Conservation (phyloP, 805 yeast species). For the Yarrowia hollandica region DNA sequence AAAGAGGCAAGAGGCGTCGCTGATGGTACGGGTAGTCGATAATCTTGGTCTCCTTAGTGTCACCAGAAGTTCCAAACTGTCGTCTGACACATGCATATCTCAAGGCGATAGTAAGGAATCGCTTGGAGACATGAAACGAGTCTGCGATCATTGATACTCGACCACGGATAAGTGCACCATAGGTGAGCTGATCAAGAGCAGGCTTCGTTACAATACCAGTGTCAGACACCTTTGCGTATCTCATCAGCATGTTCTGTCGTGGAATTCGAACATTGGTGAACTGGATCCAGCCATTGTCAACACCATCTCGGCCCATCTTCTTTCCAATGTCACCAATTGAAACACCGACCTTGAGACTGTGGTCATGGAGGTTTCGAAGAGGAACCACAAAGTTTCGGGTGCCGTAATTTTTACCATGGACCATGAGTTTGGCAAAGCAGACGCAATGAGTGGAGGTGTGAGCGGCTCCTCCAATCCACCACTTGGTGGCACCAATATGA, state of each 20-base stretch:
- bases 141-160: constrained; percentile 88
- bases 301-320: constrained; percentile 94
- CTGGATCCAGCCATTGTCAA: constrained; percentile 96
- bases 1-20: constrained; percentile 75
- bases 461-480: constrained; percentile 99
- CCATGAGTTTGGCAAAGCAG: constrained; percentile 78
- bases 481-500: constrained; percentile 85
- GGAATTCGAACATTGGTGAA: constrained; percentile 82
- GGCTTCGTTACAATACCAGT: constrained; percentile 72
- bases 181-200: constrained; percentile 82
- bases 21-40: constrained; percentile 88
- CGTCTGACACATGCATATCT: constrained; percentile 87
- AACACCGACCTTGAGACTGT: constrained; percentile 73
- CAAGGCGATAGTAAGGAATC: constrained; percentile 80
- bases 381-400: constrained; percentile 94
- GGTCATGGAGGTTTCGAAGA: constrained; percentile 64
- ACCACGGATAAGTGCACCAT: constrained; percentile 83
- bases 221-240: constrained; percentile 67
- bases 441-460: constrained; percentile 88
- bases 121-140: constrained; percentile 74
- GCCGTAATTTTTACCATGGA: constrained; percentile 81
- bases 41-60: constrained; percentile 64
- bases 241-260: constrained; percentile 74
- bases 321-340: constrained; percentile 89
- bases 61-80: constrained; percentile 62